These are phyloP conservation scores for Phytophthora pluvialis DNA, from an alignment of 352 stramenopile species.

Conservation along the genomic window DNA sequence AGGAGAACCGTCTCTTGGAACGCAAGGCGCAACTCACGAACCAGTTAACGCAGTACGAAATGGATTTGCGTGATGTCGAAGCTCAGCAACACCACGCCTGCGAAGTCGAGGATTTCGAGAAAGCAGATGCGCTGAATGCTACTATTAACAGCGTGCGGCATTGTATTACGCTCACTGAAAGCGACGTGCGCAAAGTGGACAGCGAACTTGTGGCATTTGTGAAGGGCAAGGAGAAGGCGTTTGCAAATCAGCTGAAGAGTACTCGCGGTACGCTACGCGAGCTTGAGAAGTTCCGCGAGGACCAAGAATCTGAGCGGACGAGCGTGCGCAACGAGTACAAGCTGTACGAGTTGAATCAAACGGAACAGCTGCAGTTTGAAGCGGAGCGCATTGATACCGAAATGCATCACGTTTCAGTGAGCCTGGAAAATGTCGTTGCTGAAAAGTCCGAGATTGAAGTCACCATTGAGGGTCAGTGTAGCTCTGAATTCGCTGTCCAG, in stretches of 20 bases:
- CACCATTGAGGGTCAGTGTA: slow-evolving; percentile 82
- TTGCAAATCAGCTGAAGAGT: slow-evolving; percentile 78
- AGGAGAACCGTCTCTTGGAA: slow-evolving; percentile 76
- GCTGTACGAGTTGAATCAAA: slow-evolving; percentile 70
- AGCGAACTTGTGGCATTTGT: slow-evolving; percentile 69
- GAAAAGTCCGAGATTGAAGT: slow-evolving; percentile 82
- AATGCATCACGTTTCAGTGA: slow-evolving; percentile 79
- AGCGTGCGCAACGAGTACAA: slow-evolving; percentile 62
- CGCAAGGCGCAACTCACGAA: slow-evolving; percentile 66
- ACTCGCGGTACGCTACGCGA: slow-evolving; percentile 75
- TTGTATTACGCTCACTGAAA: slow-evolving; percentile 82
- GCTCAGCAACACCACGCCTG: slow-evolving; percentile 81
- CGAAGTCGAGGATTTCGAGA: slow-evolving; percentile 88
- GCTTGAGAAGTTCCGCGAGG: slow-evolving; percentile 79
- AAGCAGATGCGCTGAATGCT: slow-evolving; percentile 78
- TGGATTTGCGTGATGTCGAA: slow-evolving; percentile 82
- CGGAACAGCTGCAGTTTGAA: slow-evolving; percentile 82
- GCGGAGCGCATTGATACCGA: slow-evolving; percentile 75
- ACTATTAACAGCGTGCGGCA: slow-evolving; percentile 85
- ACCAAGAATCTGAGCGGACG: slow-evolving; percentile 63
- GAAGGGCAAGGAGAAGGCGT: slow-evolving; percentile 82
- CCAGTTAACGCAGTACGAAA: slow-evolving; percentile 81
- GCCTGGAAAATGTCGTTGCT: slow-evolving; percentile 66
- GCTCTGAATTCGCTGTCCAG: slow-evolving; percentile 61
- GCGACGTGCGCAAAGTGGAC: slow-evolving; percentile 81